Conservation (phyloP, 805 yeast species). For the Kodamaea restingae region DNA sequence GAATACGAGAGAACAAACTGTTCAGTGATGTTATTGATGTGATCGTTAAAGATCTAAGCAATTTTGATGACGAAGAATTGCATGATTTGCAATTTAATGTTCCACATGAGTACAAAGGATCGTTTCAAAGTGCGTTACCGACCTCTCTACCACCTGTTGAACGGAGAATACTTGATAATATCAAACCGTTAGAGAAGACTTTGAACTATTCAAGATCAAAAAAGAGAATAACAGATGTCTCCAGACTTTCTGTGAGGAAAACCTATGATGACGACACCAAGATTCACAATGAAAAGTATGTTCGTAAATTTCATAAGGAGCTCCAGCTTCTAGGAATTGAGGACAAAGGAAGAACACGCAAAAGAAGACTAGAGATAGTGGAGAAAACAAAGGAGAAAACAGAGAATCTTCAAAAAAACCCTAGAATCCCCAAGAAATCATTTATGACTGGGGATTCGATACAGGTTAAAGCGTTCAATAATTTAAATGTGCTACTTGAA, state of each 20-base stretch:
- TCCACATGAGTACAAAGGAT: neutral
- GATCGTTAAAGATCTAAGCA: conserved; percentile 14
- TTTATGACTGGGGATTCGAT: conserved; percentile 6
- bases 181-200: neutral
- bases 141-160: neutral
- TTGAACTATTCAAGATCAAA: too few relatives aligned
- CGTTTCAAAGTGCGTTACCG: neutral
- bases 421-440: conserved; percentile 9
- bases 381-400: neutral
- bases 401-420: neutral
- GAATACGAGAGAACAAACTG: conserved; percentile 4
- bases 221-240: conserved; percentile 6
- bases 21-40: neutral
- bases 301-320: conserved; percentile 16
- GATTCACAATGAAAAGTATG: conserved; percentile 18
- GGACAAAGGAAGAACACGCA: neutral
- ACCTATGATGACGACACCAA: conserved; percentile 15
- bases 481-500: conserved; percentile 2
- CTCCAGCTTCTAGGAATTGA: conserved; percentile 8
- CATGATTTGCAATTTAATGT: conserved; percentile 15
- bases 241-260: conserved; percentile 22
- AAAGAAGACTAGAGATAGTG: neutral
- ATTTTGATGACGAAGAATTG: conserved; percentile 24
- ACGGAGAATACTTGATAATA: neutral
- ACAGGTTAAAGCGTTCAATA: conserved; percentile 4